These are phyloP conservation scores for Hydnomerulius pinastri DNA, from an alignment of 768 basidiomycete species.

Conservation along the genomic window DNA sequence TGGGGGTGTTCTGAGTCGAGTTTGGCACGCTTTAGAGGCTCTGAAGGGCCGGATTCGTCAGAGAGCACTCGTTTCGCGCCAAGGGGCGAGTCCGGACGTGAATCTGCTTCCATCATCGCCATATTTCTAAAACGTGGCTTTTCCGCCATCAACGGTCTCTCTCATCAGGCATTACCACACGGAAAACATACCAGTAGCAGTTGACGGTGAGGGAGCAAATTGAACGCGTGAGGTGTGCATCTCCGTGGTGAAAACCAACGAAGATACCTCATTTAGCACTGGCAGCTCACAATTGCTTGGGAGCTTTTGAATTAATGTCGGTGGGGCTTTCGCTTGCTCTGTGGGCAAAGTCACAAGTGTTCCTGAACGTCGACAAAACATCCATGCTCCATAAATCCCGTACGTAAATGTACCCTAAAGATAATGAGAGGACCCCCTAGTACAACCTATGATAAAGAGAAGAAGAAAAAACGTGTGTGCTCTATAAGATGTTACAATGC, in stretches of 20 bases:
- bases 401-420: conserved; percentile 2
- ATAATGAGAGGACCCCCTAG: not conserved
- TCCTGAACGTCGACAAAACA: not conserved
- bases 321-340: too few relatives aligned
- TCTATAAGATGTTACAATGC: not conserved
- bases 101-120: conserved; percentile 1
- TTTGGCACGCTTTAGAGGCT: conserved; percentile 13
- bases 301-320: too few relatives aligned
- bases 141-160: not conserved
- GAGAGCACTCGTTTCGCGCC: conserved; percentile 6
- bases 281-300: conserved; percentile 1
- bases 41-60: conserved; percentile 1
- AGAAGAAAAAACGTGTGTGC: not conserved
- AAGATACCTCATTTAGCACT: conserved; percentile 23
- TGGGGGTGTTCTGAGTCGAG: conserved; percentile 3
- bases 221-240: conserved; percentile 9
- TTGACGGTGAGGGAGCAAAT: not conserved
- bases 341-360: too few relatives aligned
- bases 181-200: conserved; percentile 2
- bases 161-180: too few relatives aligned
- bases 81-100: not conserved
- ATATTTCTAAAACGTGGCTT: conserved; percentile 7
- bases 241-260: conserved; percentile 7
- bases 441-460: not conserved
- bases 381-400: not conserved